Evolutionary conservation across 768 basidiomycete species (phyloP), one percentile per base, ranked within the genome.

Genomic region (Suillus ampliporus): DNA sequence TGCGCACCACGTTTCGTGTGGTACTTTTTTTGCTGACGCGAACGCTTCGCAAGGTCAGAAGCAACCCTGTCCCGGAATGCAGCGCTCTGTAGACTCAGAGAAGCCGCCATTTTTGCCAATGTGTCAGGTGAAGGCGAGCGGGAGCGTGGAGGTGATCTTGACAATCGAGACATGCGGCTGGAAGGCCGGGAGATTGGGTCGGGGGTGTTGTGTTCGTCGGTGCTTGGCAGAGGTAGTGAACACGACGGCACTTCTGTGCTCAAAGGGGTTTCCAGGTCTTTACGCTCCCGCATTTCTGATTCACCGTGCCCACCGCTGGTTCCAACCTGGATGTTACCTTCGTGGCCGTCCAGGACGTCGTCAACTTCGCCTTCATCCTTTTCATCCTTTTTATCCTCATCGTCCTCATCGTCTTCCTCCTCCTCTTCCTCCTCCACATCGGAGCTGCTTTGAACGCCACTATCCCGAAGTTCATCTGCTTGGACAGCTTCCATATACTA

Each of bases 1-100:
- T 85, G 83, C 4, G 81, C 81, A 8, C 84, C 82, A 64, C 88
- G 85, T 75, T 89, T 92, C 1, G 91, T 87, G 77, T 96, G 94
- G 72, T 91, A 85, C 72, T 92, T 92, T 61, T 84, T 82, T 70
- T 90, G 83, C 68, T 91, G 83, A 62, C 84, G 84, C 21, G 84
- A 82, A 4, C 86, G 87, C 69, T 86, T 88, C 3, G 81, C 75
- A 21, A 92, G 76, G 67, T 94, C 87, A 13, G 82, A 77, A 5
- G 86, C 78, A 21, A 94, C 90, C 54, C 84, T 85, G 26, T 82
- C 80, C 64, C 84, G 84, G 53, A 94, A 78, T 17, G 82, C 82
- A 3, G 31, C 57, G 5, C 40, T 47, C 44, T 78, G 74, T 38
- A 80, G 69, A 37, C 74, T 73, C n/a, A 83, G 75, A 17, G 73